phyloP scores from a whole-genome alignment of 2,329 filamentous ascomycete species.

The Aulographum hederae region DNA sequence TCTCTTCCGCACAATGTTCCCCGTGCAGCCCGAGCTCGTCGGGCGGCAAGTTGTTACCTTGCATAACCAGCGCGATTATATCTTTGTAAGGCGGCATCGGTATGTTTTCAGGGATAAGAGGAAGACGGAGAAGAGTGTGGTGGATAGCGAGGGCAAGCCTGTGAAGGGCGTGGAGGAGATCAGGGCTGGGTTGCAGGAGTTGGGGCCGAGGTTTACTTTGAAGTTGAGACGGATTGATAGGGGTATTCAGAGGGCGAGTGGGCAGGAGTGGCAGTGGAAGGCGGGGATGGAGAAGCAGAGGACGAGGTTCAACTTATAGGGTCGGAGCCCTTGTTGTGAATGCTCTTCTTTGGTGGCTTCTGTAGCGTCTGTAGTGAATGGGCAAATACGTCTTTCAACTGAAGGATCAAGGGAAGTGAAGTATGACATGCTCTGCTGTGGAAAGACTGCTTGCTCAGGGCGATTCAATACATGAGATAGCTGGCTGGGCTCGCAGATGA shows the following conservation, averaged over 20 bases:
- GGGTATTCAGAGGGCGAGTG: conserved; percentile 59
- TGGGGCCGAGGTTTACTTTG: conserved; percentile 67
- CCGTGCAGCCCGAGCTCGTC: conserved; percentile 62
- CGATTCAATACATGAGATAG: no score
- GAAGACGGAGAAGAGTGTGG: conserved; percentile 69
- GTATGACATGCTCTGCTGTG: no score
- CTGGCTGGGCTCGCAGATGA: no score
- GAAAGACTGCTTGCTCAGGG: no score
- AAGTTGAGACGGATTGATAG: conserved; percentile 85
- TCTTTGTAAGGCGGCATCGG: conserved; percentile 77
- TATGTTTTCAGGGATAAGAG: conserved; percentile 88
- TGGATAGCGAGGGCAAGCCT: conserved; percentile 63
- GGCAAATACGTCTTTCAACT: no score
- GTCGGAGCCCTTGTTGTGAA: no score
- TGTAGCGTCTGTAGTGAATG: no score
- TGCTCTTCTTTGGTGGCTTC: no score
- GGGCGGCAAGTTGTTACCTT: conserved; percentile 82
- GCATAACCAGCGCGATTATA: conserved; percentile 91
- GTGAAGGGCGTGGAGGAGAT: conserved; percentile 75
- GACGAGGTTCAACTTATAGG: conserved; percentile 85
- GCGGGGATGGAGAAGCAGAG: conserved; percentile 84
- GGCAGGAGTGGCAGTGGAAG: conserved; percentile 93
- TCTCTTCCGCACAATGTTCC: conserved; percentile 65
- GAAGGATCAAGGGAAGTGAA: no score
- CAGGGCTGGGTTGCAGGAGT: conserved; percentile 72